phyloP scores from a whole-genome alignment of 352 stramenopile genomes.

The Phytophthora pseudosyringae region DNA sequence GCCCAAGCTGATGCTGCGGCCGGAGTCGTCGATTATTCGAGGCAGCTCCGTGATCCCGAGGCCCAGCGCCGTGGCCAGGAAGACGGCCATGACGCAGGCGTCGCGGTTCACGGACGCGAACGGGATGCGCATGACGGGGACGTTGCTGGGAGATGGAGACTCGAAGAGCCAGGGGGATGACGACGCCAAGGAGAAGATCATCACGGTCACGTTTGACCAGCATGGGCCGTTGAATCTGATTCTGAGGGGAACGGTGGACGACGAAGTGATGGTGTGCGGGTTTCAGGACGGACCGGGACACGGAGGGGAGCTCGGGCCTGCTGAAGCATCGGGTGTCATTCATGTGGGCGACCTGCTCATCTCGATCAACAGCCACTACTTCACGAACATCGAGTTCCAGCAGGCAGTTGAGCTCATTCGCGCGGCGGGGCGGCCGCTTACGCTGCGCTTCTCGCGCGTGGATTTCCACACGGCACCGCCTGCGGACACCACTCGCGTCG shows the following conservation, averaged over 20 bases:
- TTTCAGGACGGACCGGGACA: slow-evolving; percentile 56
- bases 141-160: slow-evolving; percentile 47
- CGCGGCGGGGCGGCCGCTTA: slow-evolving; percentile 70
- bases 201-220: slow-evolving; percentile 89
- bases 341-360: slow-evolving; percentile 84
- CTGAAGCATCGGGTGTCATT: slow-evolving; percentile 79
- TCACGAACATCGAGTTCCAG: slow-evolving; percentile 88
- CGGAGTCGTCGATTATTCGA: slow-evolving; percentile 88
- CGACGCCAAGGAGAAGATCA: slow-evolving; percentile 88
- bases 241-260: slow-evolving; percentile 84
- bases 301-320: slow-evolving; percentile 47
- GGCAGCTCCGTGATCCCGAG: slow-evolving; percentile 84
- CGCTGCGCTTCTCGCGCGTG: slow-evolving; percentile 83
- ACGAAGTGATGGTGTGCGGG: slow-evolving; percentile 89
- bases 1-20: slow-evolving; percentile 88
- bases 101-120: slow-evolving; percentile 85
- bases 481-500: slow-evolving; percentile 53
- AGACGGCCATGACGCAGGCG: slow-evolving; percentile 67
- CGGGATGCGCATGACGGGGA: slow-evolving; percentile 80
- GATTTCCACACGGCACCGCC: slow-evolving; percentile 47
- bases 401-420: slow-evolving; percentile 81
- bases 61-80: slow-evolving; percentile 67
- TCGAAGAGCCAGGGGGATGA: slow-evolving; percentile 63
- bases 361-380: slow-evolving; percentile 88
- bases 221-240: slow-evolving; percentile 73